Percentiles rank a stretch among this genome's conserved stretches.
Evolutionary conservation across 345 rosid genomes (phyloP).

Genomic region (Populus deltoides): DNA sequence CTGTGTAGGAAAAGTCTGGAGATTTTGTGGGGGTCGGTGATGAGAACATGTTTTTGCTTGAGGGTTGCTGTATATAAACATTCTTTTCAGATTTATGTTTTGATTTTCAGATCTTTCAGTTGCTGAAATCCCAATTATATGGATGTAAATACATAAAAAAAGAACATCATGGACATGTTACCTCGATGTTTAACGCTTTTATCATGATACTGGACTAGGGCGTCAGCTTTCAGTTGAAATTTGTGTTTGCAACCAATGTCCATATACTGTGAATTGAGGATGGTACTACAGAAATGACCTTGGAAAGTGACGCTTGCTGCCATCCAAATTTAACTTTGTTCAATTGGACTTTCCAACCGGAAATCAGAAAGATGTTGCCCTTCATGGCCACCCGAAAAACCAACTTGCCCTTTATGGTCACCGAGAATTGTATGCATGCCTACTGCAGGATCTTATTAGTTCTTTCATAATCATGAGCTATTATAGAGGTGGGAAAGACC

Average conservation of each 20-base stretch:
- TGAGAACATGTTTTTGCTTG: conserved; percentile 12
- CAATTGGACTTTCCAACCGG: not conserved
- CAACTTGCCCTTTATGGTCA: not conserved
- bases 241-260: not conserved
- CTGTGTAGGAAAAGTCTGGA: not conserved
- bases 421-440: not conserved
- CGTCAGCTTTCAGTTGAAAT: not conserved
- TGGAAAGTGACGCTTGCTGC: no score
- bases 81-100: conserved; percentile 22
- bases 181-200: not conserved
- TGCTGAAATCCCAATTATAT: conserved; percentile 2
- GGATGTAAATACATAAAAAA: not conserved
- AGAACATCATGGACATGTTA: not conserved
- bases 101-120: not conserved
- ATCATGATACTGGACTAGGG: not conserved
- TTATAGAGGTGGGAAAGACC: not conserved
- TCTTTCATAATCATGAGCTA: not conserved
- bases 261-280: not conserved
- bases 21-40: not conserved
- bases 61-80: conserved; percentile 25
- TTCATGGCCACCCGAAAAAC: no score
- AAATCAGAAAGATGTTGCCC: not conserved
- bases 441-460: not conserved
- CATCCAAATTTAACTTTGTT: not conserved
- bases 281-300: not conserved